phyloP scores from a whole-genome alignment of 805 yeast genomes.

The Cyberlindnera misumaiensis region DNA sequence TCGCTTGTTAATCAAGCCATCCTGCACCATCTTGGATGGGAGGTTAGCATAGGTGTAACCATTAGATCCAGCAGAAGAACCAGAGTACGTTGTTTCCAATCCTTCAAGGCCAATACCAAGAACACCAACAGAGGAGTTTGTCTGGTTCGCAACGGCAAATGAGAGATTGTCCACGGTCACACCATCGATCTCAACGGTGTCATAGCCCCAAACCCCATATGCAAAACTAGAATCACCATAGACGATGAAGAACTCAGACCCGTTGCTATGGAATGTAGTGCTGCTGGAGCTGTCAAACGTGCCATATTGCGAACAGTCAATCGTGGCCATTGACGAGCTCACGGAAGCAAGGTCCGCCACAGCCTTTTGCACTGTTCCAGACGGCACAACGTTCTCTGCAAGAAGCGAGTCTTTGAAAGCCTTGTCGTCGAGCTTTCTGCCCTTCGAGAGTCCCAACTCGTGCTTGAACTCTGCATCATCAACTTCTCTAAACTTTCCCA shows the following conservation, averaged over 20 bases:
- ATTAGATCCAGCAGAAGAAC: conserved; percentile 13
- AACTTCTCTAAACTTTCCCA: conserved; percentile 2
- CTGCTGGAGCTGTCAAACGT: conserved; percentile 30
- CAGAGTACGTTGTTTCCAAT: conserved; percentile 55
- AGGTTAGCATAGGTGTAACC: conserved; percentile 52
- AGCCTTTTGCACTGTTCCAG: conserved; percentile 7
- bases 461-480: conserved; percentile 1
- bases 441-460: background rate
- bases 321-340: conserved; percentile 16
- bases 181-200: conserved; percentile 49
- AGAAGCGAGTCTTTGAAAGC: background rate
- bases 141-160: conserved; percentile 66
- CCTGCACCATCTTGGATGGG: conserved; percentile 51
- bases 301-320: conserved; percentile 35
- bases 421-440: conserved; percentile 1
- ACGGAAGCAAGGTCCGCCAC: background rate
- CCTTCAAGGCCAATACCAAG: conserved; percentile 67
- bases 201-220: conserved; percentile 37
- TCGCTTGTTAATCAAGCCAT: conserved; percentile 48
- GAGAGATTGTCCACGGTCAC: conserved; percentile 45
- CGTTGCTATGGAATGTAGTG: conserved; percentile 26
- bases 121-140: conserved; percentile 63
- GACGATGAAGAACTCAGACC: conserved; percentile 33
- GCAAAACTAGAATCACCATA: conserved; percentile 43
- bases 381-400: background rate